Percentiles rank a stretch among this genome's conserved stretches.
Conservation (phyloP, 805 yeast genomes). For the Yarrowia sp. region DNA sequence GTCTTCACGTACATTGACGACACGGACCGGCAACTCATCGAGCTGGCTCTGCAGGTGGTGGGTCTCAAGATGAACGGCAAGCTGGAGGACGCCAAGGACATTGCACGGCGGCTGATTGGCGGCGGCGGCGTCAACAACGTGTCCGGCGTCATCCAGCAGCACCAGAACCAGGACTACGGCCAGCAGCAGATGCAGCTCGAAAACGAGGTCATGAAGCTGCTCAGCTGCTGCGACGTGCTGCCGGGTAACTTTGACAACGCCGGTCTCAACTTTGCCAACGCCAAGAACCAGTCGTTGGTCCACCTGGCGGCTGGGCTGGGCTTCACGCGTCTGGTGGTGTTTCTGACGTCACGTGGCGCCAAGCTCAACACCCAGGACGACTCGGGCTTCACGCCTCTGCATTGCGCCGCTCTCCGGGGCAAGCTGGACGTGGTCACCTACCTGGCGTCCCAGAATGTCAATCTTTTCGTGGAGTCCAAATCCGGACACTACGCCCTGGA, state of each 20-base stretch:
- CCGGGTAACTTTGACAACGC: constrained; percentile 54
- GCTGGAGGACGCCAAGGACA: constrained; percentile 91
- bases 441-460: constrained; percentile 70
- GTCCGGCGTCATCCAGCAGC: neutral
- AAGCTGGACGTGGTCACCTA: constrained; percentile 68
- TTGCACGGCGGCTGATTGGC: constrained; percentile 90
- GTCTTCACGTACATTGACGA: constrained; percentile 93
- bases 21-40: constrained; percentile 92
- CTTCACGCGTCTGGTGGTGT: constrained; percentile 64
- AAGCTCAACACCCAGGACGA: constrained; percentile 68
- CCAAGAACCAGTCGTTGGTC: constrained; percentile 84
- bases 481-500: constrained; percentile 53
- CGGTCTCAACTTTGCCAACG: constrained; percentile 81
- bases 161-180: neutral
- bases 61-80: constrained; percentile 97
- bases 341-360: constrained; percentile 70
- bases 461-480: constrained; percentile 58
- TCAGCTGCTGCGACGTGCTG: constrained; percentile 18
- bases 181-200: constrained; percentile 46
- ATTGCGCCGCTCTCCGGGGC: constrained; percentile 82
- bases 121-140: constrained; percentile 46
- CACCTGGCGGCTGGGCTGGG: constrained; percentile 86
- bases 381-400: constrained; percentile 86
- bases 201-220: constrained; percentile 23
- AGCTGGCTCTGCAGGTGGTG: constrained; percentile 93